phyloP scores from a whole-genome alignment of 179 eudicot species.

The Corrigiola litoralis region DNA sequence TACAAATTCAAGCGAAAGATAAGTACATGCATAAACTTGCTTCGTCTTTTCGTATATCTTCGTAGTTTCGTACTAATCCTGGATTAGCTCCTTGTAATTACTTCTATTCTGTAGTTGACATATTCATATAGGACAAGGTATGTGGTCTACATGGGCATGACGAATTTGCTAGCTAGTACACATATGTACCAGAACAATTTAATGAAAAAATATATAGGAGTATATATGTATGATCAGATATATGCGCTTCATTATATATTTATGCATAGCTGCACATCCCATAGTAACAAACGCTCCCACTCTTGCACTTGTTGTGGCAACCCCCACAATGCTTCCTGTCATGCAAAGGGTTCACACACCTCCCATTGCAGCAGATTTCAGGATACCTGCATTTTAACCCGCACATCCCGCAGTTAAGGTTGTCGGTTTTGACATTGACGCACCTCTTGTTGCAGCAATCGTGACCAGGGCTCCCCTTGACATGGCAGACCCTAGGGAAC shows the following conservation, averaged over 20 bases:
- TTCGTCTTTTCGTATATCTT: too few species aligned
- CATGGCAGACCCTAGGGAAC: constrained; percentile 47
- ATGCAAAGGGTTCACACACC: constrained; percentile 28
- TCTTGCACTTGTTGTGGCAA: constrained; percentile 37
- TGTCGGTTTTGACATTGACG: constrained; percentile 44
- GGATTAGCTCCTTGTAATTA: too few species aligned
- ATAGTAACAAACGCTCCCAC: constrained; percentile 34
- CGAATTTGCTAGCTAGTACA: too few species aligned
- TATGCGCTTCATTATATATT: neutral
- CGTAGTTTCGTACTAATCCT: too few species aligned
- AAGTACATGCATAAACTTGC: too few species aligned
- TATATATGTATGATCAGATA: too few species aligned
- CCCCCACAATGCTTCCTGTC: constrained; percentile 42
- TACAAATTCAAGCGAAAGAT: too few species aligned
- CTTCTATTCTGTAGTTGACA: too few species aligned
- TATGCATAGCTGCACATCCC: constrained; percentile 55
- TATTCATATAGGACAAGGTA: too few species aligned
- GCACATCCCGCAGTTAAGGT: constrained; percentile 46
- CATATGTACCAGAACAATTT: too few species aligned
- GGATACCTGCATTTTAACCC: constrained; percentile 38
- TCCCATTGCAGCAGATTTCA: constrained; percentile 45
- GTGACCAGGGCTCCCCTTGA: constrained; percentile 42
- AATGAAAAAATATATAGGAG: too few species aligned
- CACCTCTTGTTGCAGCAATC: constrained; percentile 56
- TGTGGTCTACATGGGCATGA: too few species aligned